Base-by-base conservation (phyloP, 2,329 filamentous ascomycete species). In the Penicillium sp. region DNA sequence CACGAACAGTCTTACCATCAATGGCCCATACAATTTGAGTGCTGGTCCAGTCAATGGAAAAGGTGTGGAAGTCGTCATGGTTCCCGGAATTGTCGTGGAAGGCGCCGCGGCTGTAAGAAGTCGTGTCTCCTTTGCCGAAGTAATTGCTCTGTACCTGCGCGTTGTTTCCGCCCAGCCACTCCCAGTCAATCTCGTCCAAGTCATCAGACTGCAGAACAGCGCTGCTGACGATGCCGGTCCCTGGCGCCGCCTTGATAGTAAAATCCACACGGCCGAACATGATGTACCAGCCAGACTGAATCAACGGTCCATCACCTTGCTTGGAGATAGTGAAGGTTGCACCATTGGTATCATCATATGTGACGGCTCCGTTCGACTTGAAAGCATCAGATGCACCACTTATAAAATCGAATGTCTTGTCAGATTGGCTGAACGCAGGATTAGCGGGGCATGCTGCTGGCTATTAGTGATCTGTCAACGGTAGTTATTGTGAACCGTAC, bases 251-350 rank as follows among this genome's bases (percentile, higher is more conserved):
- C 75, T 93, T 92, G 78, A 97, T 82, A 30, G 84, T 87, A 62
- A 92, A 84, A 61, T 96, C 89, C 68, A 97, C 89, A 60, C 87
- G 89, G 62, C 94, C 94, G 72, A 97, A 99, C 94, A 99, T 97
- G 78, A 99, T 96, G 80, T 97, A 97, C 84, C 96, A 97, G 67
- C 94, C 84, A 57, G 91, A 96, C 61, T 83, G 82, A 57, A 99
- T 84, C 71, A 93, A 88, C 0, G 94, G 94, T 3, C 91, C 84
- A 69, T 99, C 90, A 53, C 93, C 92, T 47, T 86, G 81, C 67
- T 86, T 78, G 48, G 84, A 75, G 48, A 99, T 87, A 26, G 90
- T 91, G 71, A 99, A 95, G 14, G 83, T 84, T 26, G 83, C 92
- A 55, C 94, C 94, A 69, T 92, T 83, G 53, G 79, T 79, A 70